A percentile compares a stretch with the other conserved stretches of the same genome.
Conservation (phyloP, 768 basidiomycete species). For the Russula lepida region DNA sequence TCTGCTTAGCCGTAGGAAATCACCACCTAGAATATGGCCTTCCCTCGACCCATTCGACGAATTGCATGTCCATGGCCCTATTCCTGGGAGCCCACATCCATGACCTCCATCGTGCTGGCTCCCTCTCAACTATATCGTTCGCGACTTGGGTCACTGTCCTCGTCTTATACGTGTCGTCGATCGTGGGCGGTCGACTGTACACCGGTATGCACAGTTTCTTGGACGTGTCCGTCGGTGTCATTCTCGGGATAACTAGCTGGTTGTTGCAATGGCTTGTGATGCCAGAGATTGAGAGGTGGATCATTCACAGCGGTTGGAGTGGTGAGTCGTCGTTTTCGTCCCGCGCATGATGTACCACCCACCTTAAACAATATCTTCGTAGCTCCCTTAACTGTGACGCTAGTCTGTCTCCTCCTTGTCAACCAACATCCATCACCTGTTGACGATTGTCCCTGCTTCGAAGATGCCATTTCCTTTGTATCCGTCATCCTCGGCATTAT, state of each 20-base stretch:
- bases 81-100: slow-evolving; percentile 60
- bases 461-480: slow-evolving; percentile 91
- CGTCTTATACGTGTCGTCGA: slow-evolving; percentile 52
- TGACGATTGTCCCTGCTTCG: slow-evolving; percentile 96
- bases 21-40: slow-evolving; percentile 93
- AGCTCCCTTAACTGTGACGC: slow-evolving; percentile 55
- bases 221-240: slow-evolving; percentile 55
- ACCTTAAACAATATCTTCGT: neutral
- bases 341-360: neutral
- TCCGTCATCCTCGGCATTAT: slow-evolving; percentile 73
- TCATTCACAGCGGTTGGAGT: slow-evolving; percentile 31
- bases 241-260: slow-evolving; percentile 66
- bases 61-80: slow-evolving; percentile 81
- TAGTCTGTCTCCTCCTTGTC: slow-evolving; percentile 63
- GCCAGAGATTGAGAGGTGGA: slow-evolving; percentile 36
- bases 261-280: slow-evolving; percentile 30
- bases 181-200: slow-evolving; percentile 76
- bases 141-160: slow-evolving; percentile 35
- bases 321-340: slow-evolving; percentile 25
- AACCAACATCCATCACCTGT: slow-evolving; percentile 90
- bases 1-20: slow-evolving; percentile 51
- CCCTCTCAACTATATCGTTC: slow-evolving; percentile 42
- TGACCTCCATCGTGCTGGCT: slow-evolving; percentile 34
- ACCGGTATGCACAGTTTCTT: slow-evolving; percentile 85
- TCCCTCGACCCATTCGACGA: slow-evolving; percentile 92